phyloP scores from a whole-genome alignment of 352 stramenopile species.

The Phytopythium aichiense region DNA sequence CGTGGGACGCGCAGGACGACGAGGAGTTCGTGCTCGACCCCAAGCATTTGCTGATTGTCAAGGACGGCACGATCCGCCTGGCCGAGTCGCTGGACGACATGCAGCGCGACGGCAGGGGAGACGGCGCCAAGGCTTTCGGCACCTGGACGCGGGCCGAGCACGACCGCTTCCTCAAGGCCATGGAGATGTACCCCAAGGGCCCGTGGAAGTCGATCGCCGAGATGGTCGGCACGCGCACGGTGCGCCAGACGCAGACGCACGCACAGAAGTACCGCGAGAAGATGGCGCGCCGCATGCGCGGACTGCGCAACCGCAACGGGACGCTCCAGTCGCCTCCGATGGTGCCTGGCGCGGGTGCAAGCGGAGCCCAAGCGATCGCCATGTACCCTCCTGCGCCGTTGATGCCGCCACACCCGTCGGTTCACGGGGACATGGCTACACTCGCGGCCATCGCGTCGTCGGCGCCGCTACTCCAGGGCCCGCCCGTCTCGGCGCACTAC shows the following conservation, averaged over 20 bases:
- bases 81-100: conserved; percentile 57
- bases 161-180: conserved; percentile 56
- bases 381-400: neutral
- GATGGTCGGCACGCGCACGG: conserved; percentile 60
- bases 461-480: neutral
- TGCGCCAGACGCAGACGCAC: conserved; percentile 68
- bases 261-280: conserved; percentile 71
- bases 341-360: neutral
- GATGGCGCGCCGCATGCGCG: conserved; percentile 47
- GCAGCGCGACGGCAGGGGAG: conserved; percentile 42
- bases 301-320: conserved; percentile 57
- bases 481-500: neutral
- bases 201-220: conserved; percentile 63
- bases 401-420: neutral
- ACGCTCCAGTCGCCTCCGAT: conserved; percentile 39
- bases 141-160: conserved; percentile 58
- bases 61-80: conserved; percentile 64
- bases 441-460: conserved; percentile 10
- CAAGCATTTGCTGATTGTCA: conserved; percentile 75
- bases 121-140: conserved; percentile 50
- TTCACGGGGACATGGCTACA: conserved; percentile 5
- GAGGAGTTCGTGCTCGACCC: conserved; percentile 46
- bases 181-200: conserved; percentile 53
- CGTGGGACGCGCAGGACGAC: conserved; percentile 9
- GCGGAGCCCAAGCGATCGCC: neutral